These are phyloP conservation scores for Obba rivulosa DNA, from an alignment of 768 basidiomycete species.

Conservation along the genomic window DNA sequence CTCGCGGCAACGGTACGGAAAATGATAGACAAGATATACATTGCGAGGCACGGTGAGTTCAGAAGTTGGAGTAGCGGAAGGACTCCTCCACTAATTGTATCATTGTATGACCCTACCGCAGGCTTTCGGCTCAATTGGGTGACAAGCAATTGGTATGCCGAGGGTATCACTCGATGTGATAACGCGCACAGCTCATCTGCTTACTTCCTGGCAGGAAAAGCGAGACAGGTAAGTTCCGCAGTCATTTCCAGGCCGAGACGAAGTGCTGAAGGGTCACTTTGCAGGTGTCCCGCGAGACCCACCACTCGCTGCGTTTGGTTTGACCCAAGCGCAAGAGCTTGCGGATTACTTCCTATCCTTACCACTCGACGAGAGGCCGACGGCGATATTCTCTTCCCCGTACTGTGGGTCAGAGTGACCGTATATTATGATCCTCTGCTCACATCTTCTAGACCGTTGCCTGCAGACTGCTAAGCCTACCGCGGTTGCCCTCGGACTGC, in stretches of 20 bases:
- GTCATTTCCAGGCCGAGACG: not conserved
- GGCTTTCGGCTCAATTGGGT: conserved; percentile 78
- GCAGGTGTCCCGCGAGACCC: conserved; percentile 72
- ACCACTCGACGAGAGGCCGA: conserved; percentile 63
- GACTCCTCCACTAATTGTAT: not conserved
- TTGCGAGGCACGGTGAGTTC: conserved; percentile 57
- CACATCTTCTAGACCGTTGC: conserved; percentile 61
- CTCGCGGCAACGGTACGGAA: not conserved
- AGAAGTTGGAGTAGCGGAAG: too few relatives aligned
- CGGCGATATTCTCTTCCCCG: conserved; percentile 79
- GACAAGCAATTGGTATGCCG: conserved; percentile 52
- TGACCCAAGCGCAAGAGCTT: conserved; percentile 73
- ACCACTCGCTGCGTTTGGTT: conserved; percentile 63
- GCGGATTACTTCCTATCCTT: conserved; percentile 58
- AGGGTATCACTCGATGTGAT: not conserved
- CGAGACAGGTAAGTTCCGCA: conserved; percentile 12
- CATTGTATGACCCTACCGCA: conserved; percentile 22
- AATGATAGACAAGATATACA: conserved; percentile 62
- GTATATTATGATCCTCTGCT: not conserved
- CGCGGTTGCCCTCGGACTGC: conserved; percentile 54
- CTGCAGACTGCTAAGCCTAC: conserved; percentile 71
- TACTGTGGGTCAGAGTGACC: conserved; percentile 50
- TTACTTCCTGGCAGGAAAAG: conserved; percentile 5
- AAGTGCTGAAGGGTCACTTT: conserved; percentile 11
- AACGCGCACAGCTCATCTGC: not conserved